Evolutionary conservation across 139 green algal genomes (phyloP).

Genomic region (Volvox reticuliferus): DNA sequence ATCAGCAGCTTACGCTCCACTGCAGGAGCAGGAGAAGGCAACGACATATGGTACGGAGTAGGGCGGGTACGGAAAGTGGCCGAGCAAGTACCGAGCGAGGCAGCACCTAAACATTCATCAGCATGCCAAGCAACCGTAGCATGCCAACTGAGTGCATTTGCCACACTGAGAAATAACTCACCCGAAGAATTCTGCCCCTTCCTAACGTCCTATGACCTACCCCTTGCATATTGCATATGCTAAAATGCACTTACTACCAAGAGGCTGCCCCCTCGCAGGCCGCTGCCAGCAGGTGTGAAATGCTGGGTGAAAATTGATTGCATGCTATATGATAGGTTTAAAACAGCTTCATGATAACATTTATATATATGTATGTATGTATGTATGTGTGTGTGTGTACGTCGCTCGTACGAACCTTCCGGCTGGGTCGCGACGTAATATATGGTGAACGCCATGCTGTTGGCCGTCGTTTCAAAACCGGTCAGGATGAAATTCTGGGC

Average conservation of each 20-base stretch:
- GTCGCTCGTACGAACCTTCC: slow-evolving; percentile 42
- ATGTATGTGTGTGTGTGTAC: too few relatives aligned
- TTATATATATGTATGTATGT: too few relatives aligned
- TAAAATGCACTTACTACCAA: too few relatives aligned
- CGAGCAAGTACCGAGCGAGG: not conserved
- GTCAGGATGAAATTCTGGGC: slow-evolving; percentile 59
- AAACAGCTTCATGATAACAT: too few relatives aligned
- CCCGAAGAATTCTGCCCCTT: not conserved
- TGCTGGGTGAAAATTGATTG: too few relatives aligned
- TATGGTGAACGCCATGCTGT: slow-evolving; percentile 58
- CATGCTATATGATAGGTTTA: too few relatives aligned
- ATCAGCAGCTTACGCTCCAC: slow-evolving; percentile 49
- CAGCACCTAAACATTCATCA: not conserved
- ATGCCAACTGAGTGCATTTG: not conserved
- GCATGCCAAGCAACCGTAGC: not conserved
- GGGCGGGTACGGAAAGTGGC: not conserved
- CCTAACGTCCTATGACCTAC: too few relatives aligned
- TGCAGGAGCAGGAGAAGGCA: not conserved
- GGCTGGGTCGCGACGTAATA: slow-evolving; percentile 54
- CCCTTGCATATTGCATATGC: too few relatives aligned
- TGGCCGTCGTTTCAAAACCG: slow-evolving; percentile 65
- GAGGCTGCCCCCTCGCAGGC: too few relatives aligned
- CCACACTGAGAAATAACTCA: not conserved
- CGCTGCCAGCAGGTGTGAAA: too few relatives aligned
- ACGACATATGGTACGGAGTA: not conserved